These are phyloP conservation scores for Xylaria castorea DNA, from an alignment of 495 filamentous ascomycete species.

Conservation along the genomic window DNA sequence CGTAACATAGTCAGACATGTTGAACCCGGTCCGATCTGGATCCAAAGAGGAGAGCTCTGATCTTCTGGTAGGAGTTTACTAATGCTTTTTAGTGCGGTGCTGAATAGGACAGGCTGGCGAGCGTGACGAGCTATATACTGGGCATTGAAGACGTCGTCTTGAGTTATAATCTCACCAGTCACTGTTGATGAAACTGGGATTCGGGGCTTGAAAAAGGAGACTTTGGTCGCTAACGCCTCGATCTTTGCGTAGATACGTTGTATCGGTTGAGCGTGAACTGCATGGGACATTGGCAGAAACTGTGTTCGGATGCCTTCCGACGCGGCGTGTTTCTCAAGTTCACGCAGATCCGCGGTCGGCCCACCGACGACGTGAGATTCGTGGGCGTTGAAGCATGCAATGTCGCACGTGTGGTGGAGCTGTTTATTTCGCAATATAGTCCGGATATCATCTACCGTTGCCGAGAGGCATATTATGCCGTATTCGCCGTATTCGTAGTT, in stretches of 20 bases:
- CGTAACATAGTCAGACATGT: constrained; percentile 63
- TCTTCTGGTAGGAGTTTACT: constrained; percentile 34
- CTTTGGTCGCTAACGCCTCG: constrained; percentile 52
- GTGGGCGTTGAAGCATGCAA: constrained; percentile 60
- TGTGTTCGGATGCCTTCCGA: constrained; percentile 58
- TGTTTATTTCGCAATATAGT: constrained; percentile 21
- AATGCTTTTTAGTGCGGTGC: constrained; percentile 55
- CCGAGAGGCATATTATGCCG: constrained; percentile 41
- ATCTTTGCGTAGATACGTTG: constrained; percentile 65
- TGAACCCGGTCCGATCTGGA: constrained; percentile 65
- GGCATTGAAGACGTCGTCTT: constrained; percentile 49
- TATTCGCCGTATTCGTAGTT: background rate
- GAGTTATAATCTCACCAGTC: constrained; percentile 53
- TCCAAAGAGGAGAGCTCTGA: constrained; percentile 40
- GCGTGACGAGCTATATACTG: constrained; percentile 53
- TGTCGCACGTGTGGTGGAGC: constrained; percentile 50
- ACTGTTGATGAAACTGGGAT: constrained; percentile 64
- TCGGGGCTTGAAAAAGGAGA: constrained; percentile 63
- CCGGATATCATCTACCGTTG: constrained; percentile 20
- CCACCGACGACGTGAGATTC: constrained; percentile 60
- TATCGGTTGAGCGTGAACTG: constrained; percentile 70
- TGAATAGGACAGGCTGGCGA: constrained; percentile 67
- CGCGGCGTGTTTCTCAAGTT: constrained; percentile 56
- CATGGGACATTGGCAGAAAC: constrained; percentile 61
- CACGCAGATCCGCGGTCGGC: constrained; percentile 48